Conservation (phyloP, 2,329 filamentous ascomycete genomes). For the Arthrinium phaeospermum region DNA sequence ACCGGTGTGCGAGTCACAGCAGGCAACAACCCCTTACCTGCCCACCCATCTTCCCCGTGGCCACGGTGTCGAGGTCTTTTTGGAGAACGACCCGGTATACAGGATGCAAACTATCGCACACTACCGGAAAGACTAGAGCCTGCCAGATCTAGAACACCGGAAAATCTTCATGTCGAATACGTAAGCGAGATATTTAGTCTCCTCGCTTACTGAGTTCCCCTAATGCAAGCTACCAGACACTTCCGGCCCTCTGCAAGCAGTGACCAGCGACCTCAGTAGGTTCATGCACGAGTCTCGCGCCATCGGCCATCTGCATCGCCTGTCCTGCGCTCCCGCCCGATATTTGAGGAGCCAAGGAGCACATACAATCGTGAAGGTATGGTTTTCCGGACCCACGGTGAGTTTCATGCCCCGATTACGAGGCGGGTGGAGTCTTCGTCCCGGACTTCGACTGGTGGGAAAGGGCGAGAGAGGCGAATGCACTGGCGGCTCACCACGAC, state of each 20-base stretch:
- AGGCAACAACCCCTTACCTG: not conserved
- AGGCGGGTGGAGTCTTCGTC: not conserved
- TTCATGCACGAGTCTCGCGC: not conserved
- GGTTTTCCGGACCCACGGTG: not conserved
- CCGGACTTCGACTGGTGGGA: not conserved
- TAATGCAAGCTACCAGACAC: not conserved
- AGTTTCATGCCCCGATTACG: not conserved
- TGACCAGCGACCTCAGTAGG: not conserved
- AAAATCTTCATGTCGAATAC: no score
- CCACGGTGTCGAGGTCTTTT: no score
- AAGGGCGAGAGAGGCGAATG: not conserved
- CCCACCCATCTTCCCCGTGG: no score
- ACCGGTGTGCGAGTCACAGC: not conserved
- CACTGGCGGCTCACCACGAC: not conserved
- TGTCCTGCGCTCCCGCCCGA: not conserved
- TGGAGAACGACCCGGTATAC: not conserved
- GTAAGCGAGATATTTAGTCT: not conserved
- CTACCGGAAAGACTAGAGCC: not conserved
- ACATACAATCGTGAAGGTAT: not conserved
- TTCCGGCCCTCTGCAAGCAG: not conserved
- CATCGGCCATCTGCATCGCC: not conserved
- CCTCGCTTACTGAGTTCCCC: not conserved
- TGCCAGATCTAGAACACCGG: no score
- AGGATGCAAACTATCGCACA: not conserved
- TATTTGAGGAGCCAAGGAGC: not conserved